Base-by-base conservation (phyloP, 1,284 basidiomycete species). In the Ceratobasidium sp. region DNA sequence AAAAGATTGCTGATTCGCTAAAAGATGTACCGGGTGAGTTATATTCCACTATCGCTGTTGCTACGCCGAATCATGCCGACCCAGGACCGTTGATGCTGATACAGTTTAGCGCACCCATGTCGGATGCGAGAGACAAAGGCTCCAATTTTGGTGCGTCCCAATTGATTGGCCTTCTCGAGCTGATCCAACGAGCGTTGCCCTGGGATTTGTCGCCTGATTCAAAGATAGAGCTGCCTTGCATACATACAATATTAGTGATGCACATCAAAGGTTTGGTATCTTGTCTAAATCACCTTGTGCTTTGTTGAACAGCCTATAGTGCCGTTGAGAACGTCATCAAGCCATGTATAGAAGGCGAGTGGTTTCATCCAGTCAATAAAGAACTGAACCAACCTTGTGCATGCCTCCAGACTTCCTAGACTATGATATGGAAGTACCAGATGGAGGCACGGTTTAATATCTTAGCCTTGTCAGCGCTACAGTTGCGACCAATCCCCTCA, bases 341-440 rank as follows among this genome's bases (percentile, higher is more conserved):
- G 37, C 34, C 59, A 7, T 37, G 59, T n/a, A 62, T 62, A n/a
- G 37, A 34, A 7, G 59, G 59, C 22, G 37, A 15, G 56, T 40
- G 9, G 9, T 6, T 54, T 19, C 9, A 29, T 7, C 7, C 22
- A 9, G 37, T 40, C 9, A 5, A 3, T 29, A 19, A n/a, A 17
- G 17, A n/a, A 15, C 8, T 32, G 2, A 22, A 8, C 59, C 37
- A 13, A 40, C 7, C 6, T 59, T 19, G 15, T 13, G 2, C 8
- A 6, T 4, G 13, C 7, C 17, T 40, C 19, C 4, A 62, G 59
- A 62, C 37, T 62, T 62, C 19, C 19, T 62, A 37, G 59, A 62
- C 37, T 62, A 62, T 19, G 59, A 62, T 32, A 40, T 62, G 11
- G 59, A 62, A 2, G 59, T 62, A 7, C 59, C 59, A 6, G 59